These are phyloP conservation scores for Podospora didyma DNA, from an alignment of 495 filamentous ascomycete species.

Conservation along the genomic window DNA sequence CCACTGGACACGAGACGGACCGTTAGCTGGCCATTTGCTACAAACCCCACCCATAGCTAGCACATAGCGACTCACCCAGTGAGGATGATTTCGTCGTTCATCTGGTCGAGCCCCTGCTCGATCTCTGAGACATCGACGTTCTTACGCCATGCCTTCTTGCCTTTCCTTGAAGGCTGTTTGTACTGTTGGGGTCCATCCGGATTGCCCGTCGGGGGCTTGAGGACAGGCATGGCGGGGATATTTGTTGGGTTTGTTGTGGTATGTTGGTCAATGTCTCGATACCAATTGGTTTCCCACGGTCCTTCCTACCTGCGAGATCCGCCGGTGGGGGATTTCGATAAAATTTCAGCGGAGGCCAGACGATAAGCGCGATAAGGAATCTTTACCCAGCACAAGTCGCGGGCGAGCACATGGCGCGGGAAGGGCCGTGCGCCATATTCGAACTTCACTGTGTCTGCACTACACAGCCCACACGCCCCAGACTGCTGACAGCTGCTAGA, in stretches of 20 bases:
- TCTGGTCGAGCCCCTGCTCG: conserved; percentile 72
- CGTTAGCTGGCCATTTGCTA: background rate
- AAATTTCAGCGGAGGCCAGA: conserved; percentile 18
- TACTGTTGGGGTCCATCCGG: conserved; percentile 46
- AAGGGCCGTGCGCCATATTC: background rate
- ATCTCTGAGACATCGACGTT: conserved; percentile 91
- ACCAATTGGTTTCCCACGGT: too few species aligned
- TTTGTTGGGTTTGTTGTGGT: conserved; percentile 1
- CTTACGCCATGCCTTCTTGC: conserved; percentile 98
- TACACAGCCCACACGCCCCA: too few species aligned
- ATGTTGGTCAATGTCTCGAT: too few species aligned
- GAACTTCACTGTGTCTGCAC: too few species aligned
- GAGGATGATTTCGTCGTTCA: conserved; percentile 77
- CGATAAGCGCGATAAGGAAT: conserved; percentile 17
- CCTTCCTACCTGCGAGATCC: too few species aligned
- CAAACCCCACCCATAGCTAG: background rate
- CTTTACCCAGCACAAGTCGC: background rate
- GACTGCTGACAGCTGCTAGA: background rate
- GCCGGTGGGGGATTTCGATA: conserved; percentile 11
- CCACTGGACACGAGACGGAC: conserved; percentile 52
- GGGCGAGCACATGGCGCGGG: background rate
- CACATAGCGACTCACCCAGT: conserved; percentile 59
- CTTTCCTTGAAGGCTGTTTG: conserved; percentile 89
- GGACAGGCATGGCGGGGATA: conserved; percentile 22
- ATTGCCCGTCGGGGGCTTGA: conserved; percentile 26